Conservation (phyloP, 2,329 filamentous ascomycete genomes). For the Hypoxylon sp. region DNA sequence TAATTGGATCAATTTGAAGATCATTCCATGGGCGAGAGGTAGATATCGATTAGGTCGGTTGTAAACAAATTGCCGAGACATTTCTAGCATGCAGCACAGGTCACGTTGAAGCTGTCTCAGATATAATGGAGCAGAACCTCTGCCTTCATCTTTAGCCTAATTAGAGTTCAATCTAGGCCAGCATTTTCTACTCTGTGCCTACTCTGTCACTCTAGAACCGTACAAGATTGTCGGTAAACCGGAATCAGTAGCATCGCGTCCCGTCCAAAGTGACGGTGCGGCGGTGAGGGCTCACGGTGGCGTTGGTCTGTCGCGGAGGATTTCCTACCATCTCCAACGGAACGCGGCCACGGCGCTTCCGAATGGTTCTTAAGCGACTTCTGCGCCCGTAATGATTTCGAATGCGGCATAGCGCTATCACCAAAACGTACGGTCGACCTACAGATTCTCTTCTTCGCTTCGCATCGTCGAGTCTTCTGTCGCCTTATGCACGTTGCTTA, state of each 20-base stretch:
- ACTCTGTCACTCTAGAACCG: background rate
- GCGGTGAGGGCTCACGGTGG: background rate
- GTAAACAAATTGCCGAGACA: background rate
- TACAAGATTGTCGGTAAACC: background rate
- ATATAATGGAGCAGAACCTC: background rate
- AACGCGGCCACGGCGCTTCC: background rate
- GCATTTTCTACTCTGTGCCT: background rate
- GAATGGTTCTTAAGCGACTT: background rate
- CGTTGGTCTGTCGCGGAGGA: background rate
- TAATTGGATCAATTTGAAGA: background rate
- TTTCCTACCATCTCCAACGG: background rate
- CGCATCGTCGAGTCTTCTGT: background rate
- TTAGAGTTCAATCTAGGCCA: background rate
- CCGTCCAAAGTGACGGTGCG: background rate
- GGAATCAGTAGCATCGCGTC: background rate
- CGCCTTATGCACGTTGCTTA: background rate
- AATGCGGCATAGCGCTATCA: background rate
- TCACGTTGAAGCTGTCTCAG: background rate
- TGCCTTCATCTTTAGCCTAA: slow-evolving; percentile 1
- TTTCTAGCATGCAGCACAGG: background rate
- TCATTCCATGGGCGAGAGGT: background rate
- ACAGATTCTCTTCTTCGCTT: background rate
- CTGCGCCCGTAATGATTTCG: background rate
- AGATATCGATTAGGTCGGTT: background rate
- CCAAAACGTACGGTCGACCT: no score